Conservation (phyloP, 2,329 filamentous ascomycete genomes). For the Cytospora mali region DNA sequence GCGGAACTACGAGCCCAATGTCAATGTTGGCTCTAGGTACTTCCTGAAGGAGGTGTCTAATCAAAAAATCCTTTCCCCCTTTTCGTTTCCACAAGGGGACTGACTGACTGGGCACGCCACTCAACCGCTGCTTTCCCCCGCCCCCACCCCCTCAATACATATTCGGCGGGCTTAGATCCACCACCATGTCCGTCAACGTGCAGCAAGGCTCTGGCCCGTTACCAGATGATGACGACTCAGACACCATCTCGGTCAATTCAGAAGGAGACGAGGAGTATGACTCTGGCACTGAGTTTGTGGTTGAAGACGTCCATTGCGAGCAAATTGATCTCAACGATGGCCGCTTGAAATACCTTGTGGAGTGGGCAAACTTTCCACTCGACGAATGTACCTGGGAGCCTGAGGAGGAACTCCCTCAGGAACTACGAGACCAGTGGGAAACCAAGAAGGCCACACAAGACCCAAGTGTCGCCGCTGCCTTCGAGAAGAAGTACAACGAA, state of each 20-base stretch:
- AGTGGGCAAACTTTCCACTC: constrained; percentile 64
- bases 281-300: constrained; percentile 51
- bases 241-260: constrained; percentile 60
- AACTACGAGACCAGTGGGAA: constrained; percentile 48
- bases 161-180: not conserved
- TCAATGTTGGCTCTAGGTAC: not conserved
- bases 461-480: constrained; percentile 38
- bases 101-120: not conserved
- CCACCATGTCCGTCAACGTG: constrained; percentile 6
- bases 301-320: constrained; percentile 58
- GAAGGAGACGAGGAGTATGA: constrained; percentile 42
- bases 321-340: constrained; percentile 36
- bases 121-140: not conserved
- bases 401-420: constrained; percentile 43
- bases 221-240: constrained; percentile 43
- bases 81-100: not conserved
- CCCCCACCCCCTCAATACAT: not conserved
- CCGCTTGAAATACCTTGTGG: constrained; percentile 57
- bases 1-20: not conserved
- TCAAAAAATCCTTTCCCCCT: not conserved
- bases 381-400: constrained; percentile 62
- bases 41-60: not conserved
- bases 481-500: constrained; percentile 42
- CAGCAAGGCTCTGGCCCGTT: not conserved
- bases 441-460: constrained; percentile 42